Conservation (phyloP, 1,139 yeast genomes). For the Taphrina pruni region DNA sequence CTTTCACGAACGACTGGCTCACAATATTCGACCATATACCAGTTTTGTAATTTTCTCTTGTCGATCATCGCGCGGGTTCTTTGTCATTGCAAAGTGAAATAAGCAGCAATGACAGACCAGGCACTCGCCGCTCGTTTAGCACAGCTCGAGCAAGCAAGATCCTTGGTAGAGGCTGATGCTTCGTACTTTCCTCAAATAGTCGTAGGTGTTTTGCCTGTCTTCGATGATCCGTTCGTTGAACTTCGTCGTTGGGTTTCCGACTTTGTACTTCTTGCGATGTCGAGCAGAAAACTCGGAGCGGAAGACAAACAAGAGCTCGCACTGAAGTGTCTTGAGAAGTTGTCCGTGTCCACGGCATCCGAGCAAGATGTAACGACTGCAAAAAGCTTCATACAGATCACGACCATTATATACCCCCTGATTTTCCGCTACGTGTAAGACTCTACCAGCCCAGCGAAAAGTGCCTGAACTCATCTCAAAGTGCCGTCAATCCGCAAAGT, state of each 20-base stretch:
- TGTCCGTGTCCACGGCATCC: constrained; percentile 47
- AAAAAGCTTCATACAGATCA: constrained; percentile 50
- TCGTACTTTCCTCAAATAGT: constrained; percentile 53
- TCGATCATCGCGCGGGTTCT: neutral
- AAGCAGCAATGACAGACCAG: constrained; percentile 27
- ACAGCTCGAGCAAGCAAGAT: constrained; percentile 53
- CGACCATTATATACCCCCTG: constrained; percentile 52
- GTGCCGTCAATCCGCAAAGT: constrained; percentile 47
- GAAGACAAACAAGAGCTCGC: constrained; percentile 50
- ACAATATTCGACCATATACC: neutral
- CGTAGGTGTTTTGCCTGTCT: constrained; percentile 52
- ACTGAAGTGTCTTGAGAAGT: constrained; percentile 50
- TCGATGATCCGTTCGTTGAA: constrained; percentile 51
- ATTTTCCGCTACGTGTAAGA: constrained; percentile 50
- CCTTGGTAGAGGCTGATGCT: constrained; percentile 52
- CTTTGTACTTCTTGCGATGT: constrained; percentile 54
- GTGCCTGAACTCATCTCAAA: constrained; percentile 35
- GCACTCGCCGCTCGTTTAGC: constrained; percentile 36
- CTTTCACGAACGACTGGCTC: no score
- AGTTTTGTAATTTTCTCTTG: neutral
- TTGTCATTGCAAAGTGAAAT: neutral
- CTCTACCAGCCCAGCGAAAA: no score
- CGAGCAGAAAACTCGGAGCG: constrained; percentile 49
- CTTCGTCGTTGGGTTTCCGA: constrained; percentile 54
- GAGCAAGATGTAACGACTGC: constrained; percentile 49